Conservation (phyloP, 768 basidiomycete species). For the Ramaria sp. region DNA sequence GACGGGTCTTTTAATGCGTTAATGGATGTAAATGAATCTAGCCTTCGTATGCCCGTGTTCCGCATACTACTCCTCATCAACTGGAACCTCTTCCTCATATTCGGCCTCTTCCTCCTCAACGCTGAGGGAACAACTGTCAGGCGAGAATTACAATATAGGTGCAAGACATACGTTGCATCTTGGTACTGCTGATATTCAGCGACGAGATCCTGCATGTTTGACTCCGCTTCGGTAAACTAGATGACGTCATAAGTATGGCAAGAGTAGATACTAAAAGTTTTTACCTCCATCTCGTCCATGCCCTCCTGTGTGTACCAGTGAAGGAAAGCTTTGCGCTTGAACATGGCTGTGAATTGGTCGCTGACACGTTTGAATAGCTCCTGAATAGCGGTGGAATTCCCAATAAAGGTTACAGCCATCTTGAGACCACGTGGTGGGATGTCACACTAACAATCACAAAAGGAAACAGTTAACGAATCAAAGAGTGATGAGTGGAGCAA, state of each 20-base stretch:
- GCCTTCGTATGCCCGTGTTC: not conserved
- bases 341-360: slow-evolving; percentile 99
- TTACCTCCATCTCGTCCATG: slow-evolving; percentile 95
- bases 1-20: slow-evolving; percentile 2
- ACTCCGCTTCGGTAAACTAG: slow-evolving; percentile 94
- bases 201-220: slow-evolving; percentile 98
- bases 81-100: slow-evolving; percentile 69
- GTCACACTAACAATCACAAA: slow-evolving; percentile 58
- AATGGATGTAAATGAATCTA: not conserved
- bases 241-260: not conserved
- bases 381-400: slow-evolving; percentile 95
- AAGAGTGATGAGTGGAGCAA: not conserved
- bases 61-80: slow-evolving; percentile 44
- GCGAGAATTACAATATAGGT: not conserved
- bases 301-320: slow-evolving; percentile 99
- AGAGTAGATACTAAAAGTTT: slow-evolving; percentile 12
- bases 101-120: slow-evolving; percentile 74
- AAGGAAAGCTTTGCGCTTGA: slow-evolving; percentile 96
- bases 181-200: slow-evolving; percentile 98
- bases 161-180: slow-evolving; percentile 73
- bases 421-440: slow-evolving; percentile 91
- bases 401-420: slow-evolving; percentile 97
- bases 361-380: slow-evolving; percentile 98
- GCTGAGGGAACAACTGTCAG: slow-evolving; percentile 26
- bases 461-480: not conserved